Evolutionary conservation across 495 filamentous ascomycete species (phyloP).

Genomic region (Aspergillus steynii): DNA sequence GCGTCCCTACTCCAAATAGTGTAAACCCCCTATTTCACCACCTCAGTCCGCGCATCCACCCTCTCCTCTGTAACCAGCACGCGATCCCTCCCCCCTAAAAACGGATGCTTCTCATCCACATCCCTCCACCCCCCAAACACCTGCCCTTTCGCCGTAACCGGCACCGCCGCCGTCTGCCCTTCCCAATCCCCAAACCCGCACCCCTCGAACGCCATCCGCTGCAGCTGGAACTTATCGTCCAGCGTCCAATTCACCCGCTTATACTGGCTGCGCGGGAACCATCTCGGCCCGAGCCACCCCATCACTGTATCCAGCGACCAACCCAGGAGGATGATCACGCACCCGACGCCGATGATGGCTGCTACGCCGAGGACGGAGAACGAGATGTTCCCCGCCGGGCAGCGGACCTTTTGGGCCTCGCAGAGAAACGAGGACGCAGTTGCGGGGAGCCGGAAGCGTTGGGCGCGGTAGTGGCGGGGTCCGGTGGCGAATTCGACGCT

Average conservation of each 20-base stretch:
- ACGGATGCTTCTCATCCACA: background rate
- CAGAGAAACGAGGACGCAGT: background rate
- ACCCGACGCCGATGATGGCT: background rate
- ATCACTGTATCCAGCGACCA: background rate
- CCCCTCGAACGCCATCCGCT: slow-evolving; percentile 1
- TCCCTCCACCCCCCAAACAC: background rate
- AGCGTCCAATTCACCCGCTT: background rate
- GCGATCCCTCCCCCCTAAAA: background rate
- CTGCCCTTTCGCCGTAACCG: background rate
- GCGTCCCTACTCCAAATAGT: too few relatives aligned
- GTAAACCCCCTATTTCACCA: too few relatives aligned
- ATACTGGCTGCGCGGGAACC: background rate
- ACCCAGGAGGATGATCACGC: background rate
- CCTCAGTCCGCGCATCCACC: too few relatives aligned
- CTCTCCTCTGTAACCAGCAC: background rate
- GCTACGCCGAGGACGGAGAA: background rate
- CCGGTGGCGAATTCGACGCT: slow-evolving; percentile 26
- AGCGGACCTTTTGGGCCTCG: background rate
- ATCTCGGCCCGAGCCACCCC: background rate
- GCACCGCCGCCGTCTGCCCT: background rate
- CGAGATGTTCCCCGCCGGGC: slow-evolving; percentile 3
- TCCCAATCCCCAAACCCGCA: background rate
- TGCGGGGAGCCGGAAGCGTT: background rate
- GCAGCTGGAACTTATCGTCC: slow-evolving; percentile 1
- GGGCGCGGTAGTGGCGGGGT: slow-evolving; percentile 7